A percentile compares a stretch with the other conserved stretches of the same genome.
phyloP scores from a whole-genome alignment of 805 yeast species.

The Candida railenensis region DNA sequence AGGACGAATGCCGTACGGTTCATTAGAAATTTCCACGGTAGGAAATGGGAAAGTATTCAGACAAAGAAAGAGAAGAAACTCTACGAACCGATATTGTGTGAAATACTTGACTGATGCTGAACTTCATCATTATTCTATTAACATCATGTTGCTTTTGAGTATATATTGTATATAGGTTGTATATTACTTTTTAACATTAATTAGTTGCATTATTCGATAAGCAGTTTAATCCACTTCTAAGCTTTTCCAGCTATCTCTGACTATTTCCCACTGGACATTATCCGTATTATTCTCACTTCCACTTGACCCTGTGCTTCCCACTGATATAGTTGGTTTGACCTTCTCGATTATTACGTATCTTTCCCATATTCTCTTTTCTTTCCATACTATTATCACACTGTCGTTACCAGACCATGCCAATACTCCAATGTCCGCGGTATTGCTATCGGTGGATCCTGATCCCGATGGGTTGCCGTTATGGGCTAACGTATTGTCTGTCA shows the following conservation, averaged over 20 bases:
- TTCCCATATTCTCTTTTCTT: slow-evolving; percentile 75
- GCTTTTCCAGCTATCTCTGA: slow-evolving; percentile 25
- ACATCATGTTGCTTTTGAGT: too few species aligned
- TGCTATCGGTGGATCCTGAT: background rate
- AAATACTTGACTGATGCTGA: slow-evolving; percentile 25
- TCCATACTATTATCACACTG: slow-evolving; percentile 75
- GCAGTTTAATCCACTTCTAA: slow-evolving; percentile 12
- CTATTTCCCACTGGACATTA: slow-evolving; percentile 18
- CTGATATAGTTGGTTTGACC: background rate
- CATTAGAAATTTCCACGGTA: slow-evolving; percentile 54
- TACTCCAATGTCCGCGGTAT: slow-evolving; percentile 28
- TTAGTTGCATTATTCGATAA: background rate
- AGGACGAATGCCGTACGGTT: slow-evolving; percentile 48
- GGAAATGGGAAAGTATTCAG: slow-evolving; percentile 31
- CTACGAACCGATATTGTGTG: slow-evolving; percentile 39
- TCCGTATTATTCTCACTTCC: background rate
- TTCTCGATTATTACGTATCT: slow-evolving; percentile 70
- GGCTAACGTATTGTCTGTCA: slow-evolving; percentile 8
- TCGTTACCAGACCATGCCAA: slow-evolving; percentile 79
- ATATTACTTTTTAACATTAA: background rate
- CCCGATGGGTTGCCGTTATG: slow-evolving; percentile 40
- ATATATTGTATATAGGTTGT: background rate
- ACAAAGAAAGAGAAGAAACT: slow-evolving; percentile 24
- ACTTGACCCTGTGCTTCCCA: background rate
- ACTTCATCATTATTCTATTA: too few species aligned